These are phyloP conservation scores for Xylaria sp. DNA, from an alignment of 2,329 filamentous ascomycete genomes.

Conservation along the genomic window DNA sequence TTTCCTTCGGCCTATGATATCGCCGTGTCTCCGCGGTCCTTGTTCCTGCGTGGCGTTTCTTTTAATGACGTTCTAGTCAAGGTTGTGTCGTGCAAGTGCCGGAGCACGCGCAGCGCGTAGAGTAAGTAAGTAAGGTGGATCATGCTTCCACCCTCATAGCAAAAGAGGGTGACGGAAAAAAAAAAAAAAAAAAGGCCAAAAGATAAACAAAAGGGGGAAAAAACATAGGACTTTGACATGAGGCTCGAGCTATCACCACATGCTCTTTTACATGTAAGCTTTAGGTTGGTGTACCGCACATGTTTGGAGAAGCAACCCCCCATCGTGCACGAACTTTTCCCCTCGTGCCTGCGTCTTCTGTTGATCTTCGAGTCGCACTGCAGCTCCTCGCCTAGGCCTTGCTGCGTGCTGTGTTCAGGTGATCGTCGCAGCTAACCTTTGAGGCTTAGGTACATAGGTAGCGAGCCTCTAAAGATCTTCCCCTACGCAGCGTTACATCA, in stretches of 20 bases:
- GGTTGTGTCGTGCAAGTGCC: constrained; percentile 29
- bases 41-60: constrained; percentile 27
- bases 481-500: constrained; percentile 33
- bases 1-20: constrained; percentile 23
- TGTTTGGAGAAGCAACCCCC: constrained; percentile 10
- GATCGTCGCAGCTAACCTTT: constrained; percentile 38
- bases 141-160: neutral
- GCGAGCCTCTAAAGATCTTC: constrained; percentile 37
- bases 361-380: constrained; percentile 27
- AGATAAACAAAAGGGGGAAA: neutral
- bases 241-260: constrained; percentile 24
- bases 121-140: neutral
- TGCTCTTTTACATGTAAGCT: constrained; percentile 15
- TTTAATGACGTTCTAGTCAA: constrained; percentile 19
- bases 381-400: constrained; percentile 20
- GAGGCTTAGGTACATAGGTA: constrained; percentile 23
- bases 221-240: neutral
- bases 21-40: constrained; percentile 4
- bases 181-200: neutral
- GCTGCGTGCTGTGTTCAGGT: constrained; percentile 32
- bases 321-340: constrained; percentile 20
- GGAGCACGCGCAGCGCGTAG: constrained; percentile 31
- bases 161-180: neutral
- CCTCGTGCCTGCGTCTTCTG: constrained; percentile 37
- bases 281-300: constrained; percentile 1